Conservation (phyloP, 305 asterid species). For the Solanum hybrid region DNA sequence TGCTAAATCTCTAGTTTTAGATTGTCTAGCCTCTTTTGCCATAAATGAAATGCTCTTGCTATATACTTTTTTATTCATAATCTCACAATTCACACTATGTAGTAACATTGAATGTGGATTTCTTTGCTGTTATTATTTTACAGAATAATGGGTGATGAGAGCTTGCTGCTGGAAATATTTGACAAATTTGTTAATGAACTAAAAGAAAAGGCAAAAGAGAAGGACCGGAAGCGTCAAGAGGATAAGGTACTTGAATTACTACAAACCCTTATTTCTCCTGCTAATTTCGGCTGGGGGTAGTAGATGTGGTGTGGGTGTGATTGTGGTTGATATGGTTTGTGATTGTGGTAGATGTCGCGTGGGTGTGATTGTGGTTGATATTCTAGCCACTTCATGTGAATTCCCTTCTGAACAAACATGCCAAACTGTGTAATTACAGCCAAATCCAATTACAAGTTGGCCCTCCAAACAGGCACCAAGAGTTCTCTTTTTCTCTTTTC, state of each 20-base stretch:
- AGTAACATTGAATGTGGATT: neutral
- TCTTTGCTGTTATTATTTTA: slow-evolving; percentile 1
- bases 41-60: neutral
- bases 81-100: neutral
- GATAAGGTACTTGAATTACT: slow-evolving; percentile 46
- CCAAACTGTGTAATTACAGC: neutral
- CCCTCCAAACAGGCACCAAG: neutral
- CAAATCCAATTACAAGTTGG: neutral
- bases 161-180: slow-evolving; percentile 53
- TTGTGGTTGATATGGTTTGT: neutral
- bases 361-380: neutral
- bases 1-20: neutral
- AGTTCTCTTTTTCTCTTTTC: neutral
- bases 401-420: neutral
- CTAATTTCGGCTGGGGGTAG: neutral
- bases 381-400: neutral
- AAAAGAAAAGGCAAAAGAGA: slow-evolving; percentile 71
- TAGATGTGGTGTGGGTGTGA: neutral
- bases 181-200: slow-evolving; percentile 44
- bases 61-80: neutral
- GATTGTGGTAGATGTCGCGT: neutral
- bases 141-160: slow-evolving; percentile 71
- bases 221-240: slow-evolving; percentile 73
- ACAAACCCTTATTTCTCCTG: neutral
- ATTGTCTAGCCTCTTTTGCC: neutral